Conservation (phyloP, 805 yeast genomes). For the Scheffersomyces coipomensis region DNA sequence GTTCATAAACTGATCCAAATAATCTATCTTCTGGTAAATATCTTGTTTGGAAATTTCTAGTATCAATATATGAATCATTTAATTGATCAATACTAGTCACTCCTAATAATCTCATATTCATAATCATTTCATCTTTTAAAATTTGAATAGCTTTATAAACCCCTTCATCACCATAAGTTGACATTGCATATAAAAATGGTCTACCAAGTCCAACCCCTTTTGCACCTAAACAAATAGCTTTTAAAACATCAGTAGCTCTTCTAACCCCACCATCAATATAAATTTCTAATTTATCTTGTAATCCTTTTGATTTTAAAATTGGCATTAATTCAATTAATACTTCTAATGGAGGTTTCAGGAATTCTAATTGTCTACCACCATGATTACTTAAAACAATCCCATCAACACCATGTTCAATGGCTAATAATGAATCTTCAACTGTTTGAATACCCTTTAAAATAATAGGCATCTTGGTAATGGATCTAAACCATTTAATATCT, state of each 20-base stretch:
- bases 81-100: slow-evolving; percentile 52
- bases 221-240: slow-evolving; percentile 77
- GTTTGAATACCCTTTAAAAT: slow-evolving; percentile 63
- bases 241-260: slow-evolving; percentile 73
- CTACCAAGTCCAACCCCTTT: slow-evolving; percentile 75
- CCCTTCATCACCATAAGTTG: slow-evolving; percentile 79
- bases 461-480: slow-evolving; percentile 38
- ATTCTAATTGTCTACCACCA: slow-evolving; percentile 73
- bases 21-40: slow-evolving; percentile 55
- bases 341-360: slow-evolving; percentile 59
- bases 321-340: slow-evolving; percentile 56
- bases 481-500: slow-evolving; percentile 39
- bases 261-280: slow-evolving; percentile 77
- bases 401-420: slow-evolving; percentile 56
- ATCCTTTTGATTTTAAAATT: slow-evolving; percentile 35
- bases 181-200: slow-evolving; percentile 73
- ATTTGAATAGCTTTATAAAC: slow-evolving; percentile 63
- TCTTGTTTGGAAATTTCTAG: slow-evolving; percentile 41
- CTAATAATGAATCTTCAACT: slow-evolving; percentile 61
- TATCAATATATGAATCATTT: slow-evolving; percentile 61
- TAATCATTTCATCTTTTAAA: slow-evolving; percentile 57
- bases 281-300: slow-evolving; percentile 55
- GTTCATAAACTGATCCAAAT: slow-evolving; percentile 54
- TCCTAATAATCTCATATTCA: slow-evolving; percentile 68
- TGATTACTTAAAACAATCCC: slow-evolving; percentile 72